Percentiles rank a stretch among this genome's conserved stretches.
Conservation (phyloP, 345 rosid species). For the Rhodomyrtus tomentosa region DNA sequence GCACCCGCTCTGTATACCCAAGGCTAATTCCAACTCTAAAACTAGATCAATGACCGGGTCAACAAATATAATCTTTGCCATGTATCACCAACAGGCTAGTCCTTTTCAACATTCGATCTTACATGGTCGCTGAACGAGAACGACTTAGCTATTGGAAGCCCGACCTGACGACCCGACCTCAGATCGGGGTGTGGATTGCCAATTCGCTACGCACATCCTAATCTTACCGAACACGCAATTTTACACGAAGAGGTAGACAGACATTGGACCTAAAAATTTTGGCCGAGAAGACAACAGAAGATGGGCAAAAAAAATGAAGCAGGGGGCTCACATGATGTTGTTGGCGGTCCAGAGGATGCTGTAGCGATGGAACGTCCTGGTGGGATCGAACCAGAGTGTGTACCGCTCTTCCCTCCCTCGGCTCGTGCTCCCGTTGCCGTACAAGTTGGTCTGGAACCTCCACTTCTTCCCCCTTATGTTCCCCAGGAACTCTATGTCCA, state of each 20-base stretch:
- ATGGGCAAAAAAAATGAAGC: not conserved
- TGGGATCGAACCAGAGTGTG: conserved; percentile 88
- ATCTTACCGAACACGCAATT: not conserved
- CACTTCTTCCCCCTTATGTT: conserved; percentile 76
- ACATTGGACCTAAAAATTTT: not conserved
- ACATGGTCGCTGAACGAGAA: not conserved
- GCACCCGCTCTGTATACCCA: not conserved
- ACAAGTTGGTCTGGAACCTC: conserved; percentile 90
- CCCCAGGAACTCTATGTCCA: conserved; percentile 93
- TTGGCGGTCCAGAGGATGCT: conserved; percentile 79
- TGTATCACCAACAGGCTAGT: not conserved
- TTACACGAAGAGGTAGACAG: not conserved
- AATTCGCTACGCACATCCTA: not conserved
- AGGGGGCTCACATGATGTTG: conserved; percentile 55
- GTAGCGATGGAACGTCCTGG: conserved; percentile 71
- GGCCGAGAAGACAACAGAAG: not conserved
- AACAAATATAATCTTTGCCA: not conserved
- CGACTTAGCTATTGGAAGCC: not conserved
- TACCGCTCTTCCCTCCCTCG: conserved; percentile 95
- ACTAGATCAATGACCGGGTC: not conserved
- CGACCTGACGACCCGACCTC: not conserved
- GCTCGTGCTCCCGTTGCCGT: conserved; percentile 81
- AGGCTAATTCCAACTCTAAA: not conserved
- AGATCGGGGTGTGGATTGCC: not conserved
- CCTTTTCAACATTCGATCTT: not conserved